Evolutionary conservation across 441 rosid genomes (phyloP), one percentile per base, ranked within the genome.

Genomic region (Erysimum cheiri): DNA sequence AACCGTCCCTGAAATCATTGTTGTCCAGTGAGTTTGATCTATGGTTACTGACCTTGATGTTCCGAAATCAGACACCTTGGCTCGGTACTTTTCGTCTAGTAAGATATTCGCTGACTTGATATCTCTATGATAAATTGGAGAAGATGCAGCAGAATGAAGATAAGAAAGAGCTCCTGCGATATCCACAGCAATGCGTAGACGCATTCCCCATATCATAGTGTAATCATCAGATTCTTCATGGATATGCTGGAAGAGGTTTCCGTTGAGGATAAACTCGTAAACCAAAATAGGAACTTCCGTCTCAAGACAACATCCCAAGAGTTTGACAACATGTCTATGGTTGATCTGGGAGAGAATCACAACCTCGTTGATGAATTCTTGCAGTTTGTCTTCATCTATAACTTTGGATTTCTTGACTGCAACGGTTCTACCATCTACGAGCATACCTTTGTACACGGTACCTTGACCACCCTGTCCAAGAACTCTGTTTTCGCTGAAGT

Each of bases 381-480:
- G 67, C 3, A 87, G 80, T 69, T 92, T 86, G 73, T 85, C 89
- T 68, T 83, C 72, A 78, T 85, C 88, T 6, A 91, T 83, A 17
- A 83, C 86, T 82, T 87, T 91, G 5, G 97, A 91, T 10, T 73
- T 81, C 73, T 87, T 91, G 3, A 91, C 82, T 15, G 95, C 95
- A 41, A 91, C 90, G 3, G 65, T 70, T 37, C 85, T 85, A 53
- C 95, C 91, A 74, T 85, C 89, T 7, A 67, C 71, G 58, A 90
- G 86, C 79, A 81, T 82, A 6, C 92, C 92, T 66, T 78, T 90
- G 81, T 86, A 88, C 46, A 90, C 96, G 72, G 82, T 86, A 19
- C 97, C 95, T 47, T 84, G 90, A 14, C 95, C 95, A 2, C 97
- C 97, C 12, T 77, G 82, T 8, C 95, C 97, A 47, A 91, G 63